Percentiles rank a stretch among this genome's conserved stretches.
Conservation (phyloP, 371 early-diverging fungal genomes). For the Mucor lusitanicus region DNA sequence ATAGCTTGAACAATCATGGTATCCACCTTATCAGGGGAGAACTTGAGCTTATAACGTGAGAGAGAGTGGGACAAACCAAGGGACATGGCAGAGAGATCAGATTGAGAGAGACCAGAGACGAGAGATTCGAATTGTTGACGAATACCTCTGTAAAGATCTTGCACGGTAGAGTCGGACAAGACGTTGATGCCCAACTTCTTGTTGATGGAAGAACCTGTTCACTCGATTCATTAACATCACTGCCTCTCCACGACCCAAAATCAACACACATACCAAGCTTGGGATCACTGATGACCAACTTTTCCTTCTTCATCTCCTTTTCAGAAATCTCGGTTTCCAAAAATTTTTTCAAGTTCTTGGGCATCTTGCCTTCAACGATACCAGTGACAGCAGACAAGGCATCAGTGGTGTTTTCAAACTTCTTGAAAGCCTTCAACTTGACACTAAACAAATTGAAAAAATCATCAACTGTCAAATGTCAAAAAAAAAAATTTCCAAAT, state of each 20-base stretch:
- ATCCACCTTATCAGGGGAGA: slow-evolving; percentile 92
- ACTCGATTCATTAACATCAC: background rate
- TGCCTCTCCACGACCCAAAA: background rate
- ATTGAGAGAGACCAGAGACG: slow-evolving; percentile 65
- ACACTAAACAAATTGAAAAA: slow-evolving; percentile 62
- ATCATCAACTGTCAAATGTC: background rate
- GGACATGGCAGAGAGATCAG: slow-evolving; percentile 88
- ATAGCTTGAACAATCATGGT: slow-evolving; percentile 97
- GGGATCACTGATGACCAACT: slow-evolving; percentile 88
- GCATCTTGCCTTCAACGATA: slow-evolving; percentile 92
- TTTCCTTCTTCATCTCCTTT: slow-evolving; percentile 88
- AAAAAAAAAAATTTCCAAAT: background rate
- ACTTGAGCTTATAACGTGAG: slow-evolving; percentile 90
- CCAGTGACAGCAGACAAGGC: slow-evolving; percentile 95
- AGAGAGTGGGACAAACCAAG: slow-evolving; percentile 81
- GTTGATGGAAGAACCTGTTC: slow-evolving; percentile 75
- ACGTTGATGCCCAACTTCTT: slow-evolving; percentile 94
- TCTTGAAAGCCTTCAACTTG: slow-evolving; percentile 93
- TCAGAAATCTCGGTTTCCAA: slow-evolving; percentile 79
- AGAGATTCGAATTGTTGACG: slow-evolving; percentile 80
- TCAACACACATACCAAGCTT: slow-evolving; percentile 79
- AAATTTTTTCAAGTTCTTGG: slow-evolving; percentile 92
- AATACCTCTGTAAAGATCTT: slow-evolving; percentile 94
- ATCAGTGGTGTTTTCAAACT: slow-evolving; percentile 97
- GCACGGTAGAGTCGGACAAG: slow-evolving; percentile 80